Base-by-base conservation (phyloP, 2,329 filamentous ascomycete species). In the Podosphaera aphanis region DNA sequence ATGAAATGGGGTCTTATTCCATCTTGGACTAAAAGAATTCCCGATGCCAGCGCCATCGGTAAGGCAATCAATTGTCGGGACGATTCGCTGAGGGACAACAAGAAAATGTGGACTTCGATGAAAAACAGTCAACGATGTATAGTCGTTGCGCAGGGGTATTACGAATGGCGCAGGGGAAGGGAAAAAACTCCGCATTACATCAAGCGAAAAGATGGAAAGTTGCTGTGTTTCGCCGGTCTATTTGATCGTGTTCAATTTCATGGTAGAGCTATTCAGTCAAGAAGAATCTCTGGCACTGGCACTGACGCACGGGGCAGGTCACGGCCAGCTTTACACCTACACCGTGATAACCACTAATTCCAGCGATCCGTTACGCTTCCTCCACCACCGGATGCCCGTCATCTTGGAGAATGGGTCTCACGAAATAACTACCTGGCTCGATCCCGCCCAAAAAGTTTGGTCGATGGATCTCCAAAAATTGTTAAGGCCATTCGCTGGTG, bases 1-100 rank as follows among this genome's bases (percentile, higher is more conserved):
- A 95, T 95, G 82, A 88, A 84, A 69, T 98, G 90, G 90, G 90
- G 88, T 0, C 69, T 98, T 5, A 69, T 95, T 13, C 88, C 90
- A 0, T 93, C 79, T 61, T 95, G 88, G 88, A 92, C 83, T 2
- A 93, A 88, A 39, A 71, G 79, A 11, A 77, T 77, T 45, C 83
- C 84, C 0, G 76, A 84, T 56, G 88, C 90, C 56, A 69, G 72
- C 21, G 75, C 76, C 1, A 68, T 84, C 60, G 70, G 93, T 67
- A 83, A 80, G 57, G 93, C 85, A 0, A 95, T 95, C 61, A 95
- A 98, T 62, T 95, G 88, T 60, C 77, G 88, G 2, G 83, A 88
- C 57, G 88, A 95, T 61, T 90, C 83, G 1, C 66, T 95, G 18
- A 67, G 73, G 5, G 72, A 78, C 8, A 70, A 79, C 7, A 73